A percentile compares a stretch with the other conserved stretches of the same genome.
These are phyloP conservation scores for Candida albicans DNA, from an alignment of 1,139 yeast genomes.

Conservation along the genomic window DNA sequence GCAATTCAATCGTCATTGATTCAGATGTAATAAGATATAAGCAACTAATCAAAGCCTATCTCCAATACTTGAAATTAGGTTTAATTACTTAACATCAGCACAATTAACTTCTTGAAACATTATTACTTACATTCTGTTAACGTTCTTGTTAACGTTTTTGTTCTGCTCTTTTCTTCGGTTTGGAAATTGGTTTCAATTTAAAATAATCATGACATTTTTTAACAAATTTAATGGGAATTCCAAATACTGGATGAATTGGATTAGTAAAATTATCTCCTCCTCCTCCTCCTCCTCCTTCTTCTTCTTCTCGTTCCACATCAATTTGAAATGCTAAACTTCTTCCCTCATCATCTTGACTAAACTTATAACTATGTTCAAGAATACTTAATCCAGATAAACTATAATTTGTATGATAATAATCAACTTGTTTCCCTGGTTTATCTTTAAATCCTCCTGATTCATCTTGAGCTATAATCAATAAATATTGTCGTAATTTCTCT, in stretches of 20 bases:
- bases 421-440: conserved; percentile 81
- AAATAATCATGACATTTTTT: conserved; percentile 6
- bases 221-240: conserved; percentile 42
- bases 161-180: background rate
- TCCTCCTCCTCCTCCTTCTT: conserved; percentile 20
- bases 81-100: too few relatives aligned
- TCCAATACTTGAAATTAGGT: too few relatives aligned
- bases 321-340: conserved; percentile 32
- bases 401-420: conserved; percentile 90
- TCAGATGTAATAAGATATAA: too few relatives aligned
- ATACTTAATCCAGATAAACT: conserved; percentile 74
- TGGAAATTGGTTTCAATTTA: background rate
- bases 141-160: background rate
- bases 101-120: too few relatives aligned
- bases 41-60: too few relatives aligned
- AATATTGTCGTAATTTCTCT: conserved; percentile 60
- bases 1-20: too few relatives aligned
- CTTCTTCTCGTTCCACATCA: too few relatives aligned
- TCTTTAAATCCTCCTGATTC: conserved; percentile 76
- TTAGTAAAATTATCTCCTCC: conserved; percentile 26
- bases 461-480: conserved; percentile 72
- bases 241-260: conserved; percentile 64
- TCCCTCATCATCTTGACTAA: conserved; percentile 22
- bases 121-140: too few relatives aligned
- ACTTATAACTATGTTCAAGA: conserved; percentile 54